Base-by-base conservation (phyloP, 176 grass and related monocot genomes). In the Neostapfia colusana region DNA sequence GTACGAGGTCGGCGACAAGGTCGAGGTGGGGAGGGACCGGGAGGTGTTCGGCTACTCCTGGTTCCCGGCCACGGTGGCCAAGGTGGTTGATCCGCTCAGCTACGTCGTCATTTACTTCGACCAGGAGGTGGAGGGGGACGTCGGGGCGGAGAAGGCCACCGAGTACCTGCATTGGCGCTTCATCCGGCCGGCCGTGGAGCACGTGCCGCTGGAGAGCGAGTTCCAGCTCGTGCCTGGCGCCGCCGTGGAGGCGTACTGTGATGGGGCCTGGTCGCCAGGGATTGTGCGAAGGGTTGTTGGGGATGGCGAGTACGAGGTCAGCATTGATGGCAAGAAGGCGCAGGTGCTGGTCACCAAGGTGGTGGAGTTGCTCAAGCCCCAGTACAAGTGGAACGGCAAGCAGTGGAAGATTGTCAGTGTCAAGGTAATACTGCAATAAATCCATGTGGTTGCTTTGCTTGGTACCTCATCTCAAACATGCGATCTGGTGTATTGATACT, bases 141-240 rank as follows among this genome's bases (percentile, higher is more conserved):
- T 3, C 35, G 74, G 34, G 18, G 0, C 10, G 31, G 74, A 26
- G 34, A 85, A 63, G 67, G 65, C 73, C 5, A 68, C 25, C 10
- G 91, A 93, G 72, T 88, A 88, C 73, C 79, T 93, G 66, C 75
- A 93, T 59, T 87, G 68, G 65, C 24, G 54, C 1, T 93, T 85
- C 54, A 85, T 93, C 36, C 75, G 91, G 40, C 74, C 85, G 0
- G 65, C 79, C 7, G 78, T 71, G 1, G 74, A 82, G 65, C 75
- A 80, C 9, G 8, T 11, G 0, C 79, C 69, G 1, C 5, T 4
- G 16, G 38, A 65, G 2, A 36, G 81, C 10, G 71, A 82, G 65
- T 85, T 90, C 81, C 69, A 4, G 14, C 54, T 79, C 15, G 5
- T 2, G 25, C 67, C 77, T 0, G 38, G 72, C 1, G 79, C 85